A percentile compares a stretch with the other conserved stretches of the same genome.
Conservation (phyloP, 208 protist species). For the Crithidia thermophila region DNA sequence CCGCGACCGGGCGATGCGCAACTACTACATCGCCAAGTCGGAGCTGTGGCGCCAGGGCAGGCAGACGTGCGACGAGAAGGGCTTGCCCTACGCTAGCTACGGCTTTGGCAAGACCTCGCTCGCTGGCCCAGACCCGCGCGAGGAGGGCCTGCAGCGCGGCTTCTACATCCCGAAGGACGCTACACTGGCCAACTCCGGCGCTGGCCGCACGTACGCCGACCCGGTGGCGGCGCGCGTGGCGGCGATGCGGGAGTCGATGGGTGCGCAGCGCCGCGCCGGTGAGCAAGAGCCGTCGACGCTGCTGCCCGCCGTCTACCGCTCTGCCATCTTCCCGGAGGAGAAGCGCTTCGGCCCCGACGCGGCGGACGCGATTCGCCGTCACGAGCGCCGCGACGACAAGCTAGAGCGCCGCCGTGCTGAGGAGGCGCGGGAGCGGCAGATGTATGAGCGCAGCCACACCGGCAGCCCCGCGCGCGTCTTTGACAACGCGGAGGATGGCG, state of each 20-base stretch:
- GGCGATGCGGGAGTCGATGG: slow-evolving; percentile 21
- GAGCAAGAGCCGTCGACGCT: slow-evolving; percentile 31
- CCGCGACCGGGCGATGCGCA: slow-evolving; percentile 65
- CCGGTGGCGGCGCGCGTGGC: slow-evolving; percentile 33
- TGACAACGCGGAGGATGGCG: slow-evolving; percentile 13
- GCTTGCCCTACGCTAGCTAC: slow-evolving; percentile 61
- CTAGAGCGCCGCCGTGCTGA: slow-evolving; percentile 57
- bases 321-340: slow-evolving; percentile 63
- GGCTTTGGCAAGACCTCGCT: slow-evolving; percentile 67
- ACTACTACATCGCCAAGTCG: slow-evolving; percentile 48
- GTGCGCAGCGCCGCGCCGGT: slow-evolving; percentile 17
- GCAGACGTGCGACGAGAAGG: slow-evolving; percentile 54
- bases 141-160: slow-evolving; percentile 56
- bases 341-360: slow-evolving; percentile 82
- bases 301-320: slow-evolving; percentile 74
- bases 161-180: slow-evolving; percentile 47
- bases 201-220: slow-evolving; percentile 24
- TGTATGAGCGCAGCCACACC: slow-evolving; percentile 13
- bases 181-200: slow-evolving; percentile 21
- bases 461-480: slow-evolving; percentile 11
- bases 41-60: slow-evolving; percentile 67
- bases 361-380: slow-evolving; percentile 69
- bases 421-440: slow-evolving; percentile 41
- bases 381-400: slow-evolving; percentile 84
- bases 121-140: slow-evolving; percentile 52